These are phyloP conservation scores for Ciborinia camelliae DNA, from an alignment of 2,329 filamentous ascomycete genomes.

Conservation along the genomic window DNA sequence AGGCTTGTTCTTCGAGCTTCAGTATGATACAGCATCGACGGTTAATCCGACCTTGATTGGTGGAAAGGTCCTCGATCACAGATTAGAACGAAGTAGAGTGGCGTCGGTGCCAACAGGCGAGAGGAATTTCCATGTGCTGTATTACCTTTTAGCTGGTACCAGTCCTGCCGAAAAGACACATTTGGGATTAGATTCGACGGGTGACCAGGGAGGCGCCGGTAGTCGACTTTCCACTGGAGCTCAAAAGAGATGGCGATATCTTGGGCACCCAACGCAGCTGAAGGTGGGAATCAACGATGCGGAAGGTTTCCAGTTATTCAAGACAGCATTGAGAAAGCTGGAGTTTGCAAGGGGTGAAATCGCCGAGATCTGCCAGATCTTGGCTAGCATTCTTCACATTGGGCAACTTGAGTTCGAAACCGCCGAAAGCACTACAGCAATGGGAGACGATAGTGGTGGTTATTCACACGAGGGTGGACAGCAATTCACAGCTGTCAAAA, in stretches of 20 bases:
- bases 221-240: slow-evolving; percentile 47
- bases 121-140: slow-evolving; percentile 92
- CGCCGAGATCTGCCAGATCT: slow-evolving; percentile 91
- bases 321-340: slow-evolving; percentile 87
- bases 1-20: slow-evolving; percentile 90
- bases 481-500: slow-evolving; percentile 81
- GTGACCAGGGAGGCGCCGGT: slow-evolving; percentile 39
- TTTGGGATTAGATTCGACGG: slow-evolving; percentile 53
- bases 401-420: slow-evolving; percentile 93
- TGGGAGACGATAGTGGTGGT: slow-evolving; percentile 87
- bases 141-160: slow-evolving; percentile 91
- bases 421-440: slow-evolving; percentile 71
- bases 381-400: slow-evolving; percentile 93
- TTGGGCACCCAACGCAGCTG: slow-evolving; percentile 93
- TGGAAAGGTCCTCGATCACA: slow-evolving; percentile 90
- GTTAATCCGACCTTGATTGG: slow-evolving; percentile 86
- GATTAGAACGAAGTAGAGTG: slow-evolving; percentile 87
- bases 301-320: slow-evolving; percentile 96
- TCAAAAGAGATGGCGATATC: slow-evolving; percentile 91
- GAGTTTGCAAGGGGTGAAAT: slow-evolving; percentile 93
- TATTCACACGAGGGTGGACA: slow-evolving; percentile 94
- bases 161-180: slow-evolving; percentile 87
- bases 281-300: slow-evolving; percentile 96
- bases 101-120: slow-evolving; percentile 91
- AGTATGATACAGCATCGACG: slow-evolving; percentile 87